phyloP scores from a whole-genome alignment of 2,329 filamentous ascomycete genomes.

The Colletotrichum sp. region DNA sequence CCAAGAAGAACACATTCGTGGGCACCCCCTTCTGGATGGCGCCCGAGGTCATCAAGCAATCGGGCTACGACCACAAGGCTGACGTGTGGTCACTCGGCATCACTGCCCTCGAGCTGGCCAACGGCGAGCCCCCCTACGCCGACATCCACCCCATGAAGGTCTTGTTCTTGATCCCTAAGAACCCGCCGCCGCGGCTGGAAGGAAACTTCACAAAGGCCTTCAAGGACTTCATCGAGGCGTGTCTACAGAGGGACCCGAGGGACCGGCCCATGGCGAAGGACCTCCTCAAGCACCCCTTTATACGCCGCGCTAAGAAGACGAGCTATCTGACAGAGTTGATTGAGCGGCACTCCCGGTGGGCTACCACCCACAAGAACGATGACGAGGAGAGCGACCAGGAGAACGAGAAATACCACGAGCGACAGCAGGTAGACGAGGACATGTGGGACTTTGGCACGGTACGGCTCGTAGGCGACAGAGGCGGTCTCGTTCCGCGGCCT shows the following conservation, averaged over 20 bases:
- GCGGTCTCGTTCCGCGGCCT: conserved; percentile 58
- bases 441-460: conserved; percentile 99
- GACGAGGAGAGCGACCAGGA: conserved; percentile 71
- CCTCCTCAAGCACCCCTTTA: conserved; percentile 86
- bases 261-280: conserved; percentile 89
- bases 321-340: conserved; percentile 97
- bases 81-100: conserved; percentile 98
- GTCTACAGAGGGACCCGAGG: conserved; percentile 86
- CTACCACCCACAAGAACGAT: conserved; percentile 76
- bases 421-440: conserved; percentile 73
- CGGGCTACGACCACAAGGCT: conserved; percentile 96
- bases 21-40: conserved; percentile 99
- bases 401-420: conserved; percentile 58
- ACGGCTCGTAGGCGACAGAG: conserved; percentile 74
- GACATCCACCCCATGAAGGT: conserved; percentile 99
- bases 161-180: conserved; percentile 94
- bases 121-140: conserved; percentile 91
- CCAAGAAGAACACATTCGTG: conserved; percentile 99
- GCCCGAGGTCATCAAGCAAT: conserved; percentile 97
- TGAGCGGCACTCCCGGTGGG: conserved; percentile 87
- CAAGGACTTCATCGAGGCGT: conserved; percentile 84
- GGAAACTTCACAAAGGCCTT: conserved; percentile 83
- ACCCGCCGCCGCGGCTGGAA: conserved; percentile 81
- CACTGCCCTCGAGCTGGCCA: conserved; percentile 88
- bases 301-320: conserved; percentile 90